phyloP scores from a whole-genome alignment of 768 basidiomycete genomes.

The Leccinum longicurvipes region DNA sequence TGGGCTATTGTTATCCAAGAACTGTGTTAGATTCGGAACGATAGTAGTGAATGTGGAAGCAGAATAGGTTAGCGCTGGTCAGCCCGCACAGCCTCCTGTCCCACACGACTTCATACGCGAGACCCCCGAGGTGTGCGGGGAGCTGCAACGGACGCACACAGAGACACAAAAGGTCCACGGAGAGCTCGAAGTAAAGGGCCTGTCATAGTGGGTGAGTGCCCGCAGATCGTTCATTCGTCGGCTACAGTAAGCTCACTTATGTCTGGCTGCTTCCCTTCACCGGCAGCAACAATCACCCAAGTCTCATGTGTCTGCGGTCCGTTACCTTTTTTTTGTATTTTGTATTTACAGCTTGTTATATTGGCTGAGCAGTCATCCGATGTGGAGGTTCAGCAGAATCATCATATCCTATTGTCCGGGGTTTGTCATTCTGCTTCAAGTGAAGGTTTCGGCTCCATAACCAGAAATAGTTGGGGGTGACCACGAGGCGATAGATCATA shows the following conservation, averaged over 20 bases:
- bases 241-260: neutral
- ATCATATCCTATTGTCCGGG: too few relatives aligned
- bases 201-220: constrained; percentile 21
- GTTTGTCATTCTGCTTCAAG: neutral
- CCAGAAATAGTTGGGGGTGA: constrained; percentile 3
- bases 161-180: constrained; percentile 55
- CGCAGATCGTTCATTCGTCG: neutral
- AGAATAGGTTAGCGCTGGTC: too few relatives aligned
- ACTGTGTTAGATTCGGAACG: neutral
- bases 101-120: constrained; percentile 57
- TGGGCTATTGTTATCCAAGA: constrained; percentile 4
- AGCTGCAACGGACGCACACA: constrained; percentile 49
- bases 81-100: too few relatives aligned
- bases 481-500: constrained; percentile 13
- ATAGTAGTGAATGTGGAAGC: too few relatives aligned
- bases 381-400: too few relatives aligned
- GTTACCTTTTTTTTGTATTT: too few relatives aligned
- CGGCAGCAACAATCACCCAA: too few relatives aligned
- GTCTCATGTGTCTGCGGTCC: too few relatives aligned
- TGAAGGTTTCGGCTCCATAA: neutral
- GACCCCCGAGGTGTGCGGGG: constrained; percentile 49
- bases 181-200: constrained; percentile 47
- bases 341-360: too few relatives aligned
- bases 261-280: neutral
- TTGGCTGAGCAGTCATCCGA: too few relatives aligned